Percentiles rank a stretch among this genome's conserved stretches.
These are phyloP conservation scores for Epicoccum nigrum DNA, from an alignment of 2,329 filamentous ascomycete species.

Conservation along the genomic window DNA sequence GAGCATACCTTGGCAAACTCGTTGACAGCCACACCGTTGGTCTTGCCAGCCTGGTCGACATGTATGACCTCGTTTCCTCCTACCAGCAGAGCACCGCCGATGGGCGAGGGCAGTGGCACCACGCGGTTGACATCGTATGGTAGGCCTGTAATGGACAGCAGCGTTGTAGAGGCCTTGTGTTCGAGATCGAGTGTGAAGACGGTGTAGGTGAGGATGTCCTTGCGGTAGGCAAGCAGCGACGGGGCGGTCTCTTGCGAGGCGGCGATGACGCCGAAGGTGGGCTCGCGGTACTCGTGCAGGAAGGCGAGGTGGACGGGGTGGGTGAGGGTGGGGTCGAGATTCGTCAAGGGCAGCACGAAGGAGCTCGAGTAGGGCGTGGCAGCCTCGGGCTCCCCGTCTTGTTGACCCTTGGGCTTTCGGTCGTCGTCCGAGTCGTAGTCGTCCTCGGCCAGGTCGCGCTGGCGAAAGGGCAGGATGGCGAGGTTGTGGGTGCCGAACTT, in stretches of 20 bases:
- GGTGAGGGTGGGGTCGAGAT: constrained; percentile 84
- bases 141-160: constrained; percentile 82
- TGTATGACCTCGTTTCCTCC: constrained; percentile 92
- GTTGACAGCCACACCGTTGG: constrained; percentile 91
- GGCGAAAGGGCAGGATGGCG: constrained; percentile 91
- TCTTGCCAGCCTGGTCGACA: constrained; percentile 92
- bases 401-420: constrained; percentile 32
- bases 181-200: constrained; percentile 95
- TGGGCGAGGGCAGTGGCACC: constrained; percentile 79
- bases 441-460: constrained; percentile 85
- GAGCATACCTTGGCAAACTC: constrained; percentile 84
- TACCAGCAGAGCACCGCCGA: constrained; percentile 86
- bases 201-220: constrained; percentile 86
- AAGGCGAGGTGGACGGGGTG: constrained; percentile 93
- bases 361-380: constrained; percentile 82
- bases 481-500: constrained; percentile 89
- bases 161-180: constrained; percentile 89
- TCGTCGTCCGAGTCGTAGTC: constrained; percentile 87
- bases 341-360: constrained; percentile 88
- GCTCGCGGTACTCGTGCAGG: constrained; percentile 94
- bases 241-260: constrained; percentile 75
- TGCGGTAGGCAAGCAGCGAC: constrained; percentile 74
- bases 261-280: constrained; percentile 93
- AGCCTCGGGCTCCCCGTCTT: constrained; percentile 45
- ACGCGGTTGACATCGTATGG: constrained; percentile 88